Evolutionary conservation across 139 green algal genomes (phyloP).

Genomic region (Chlorella sp.): DNA sequence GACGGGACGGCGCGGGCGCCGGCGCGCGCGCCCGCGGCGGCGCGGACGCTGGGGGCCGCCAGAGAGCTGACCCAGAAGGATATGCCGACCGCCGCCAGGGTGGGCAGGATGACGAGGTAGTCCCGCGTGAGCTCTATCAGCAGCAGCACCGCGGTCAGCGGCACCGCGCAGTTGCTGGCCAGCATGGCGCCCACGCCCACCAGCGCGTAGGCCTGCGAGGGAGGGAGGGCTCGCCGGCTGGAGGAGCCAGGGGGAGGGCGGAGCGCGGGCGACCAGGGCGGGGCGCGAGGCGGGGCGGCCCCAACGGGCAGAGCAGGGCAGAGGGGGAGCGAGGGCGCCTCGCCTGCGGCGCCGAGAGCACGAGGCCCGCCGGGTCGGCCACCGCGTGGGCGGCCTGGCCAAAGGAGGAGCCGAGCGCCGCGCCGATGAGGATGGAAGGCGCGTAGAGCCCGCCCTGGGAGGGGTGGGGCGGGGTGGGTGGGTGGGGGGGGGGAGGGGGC

Average conservation of each 20-base stretch:
- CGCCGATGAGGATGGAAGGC: constrained; percentile 92
- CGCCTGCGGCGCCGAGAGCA: constrained; percentile 42
- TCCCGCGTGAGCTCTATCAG: constrained; percentile 48
- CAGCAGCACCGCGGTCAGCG: constrained; percentile 34
- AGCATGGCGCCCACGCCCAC: constrained; percentile 76
- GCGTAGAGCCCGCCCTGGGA: constrained; percentile 94
- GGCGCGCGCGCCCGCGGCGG: constrained; percentile 9
- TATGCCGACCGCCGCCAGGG: constrained; percentile 74
- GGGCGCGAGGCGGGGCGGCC: not conserved
- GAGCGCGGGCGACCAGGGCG: not conserved
- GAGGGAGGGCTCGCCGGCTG: not conserved
- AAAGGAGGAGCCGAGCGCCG: constrained; percentile 53
- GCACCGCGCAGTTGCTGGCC: constrained; percentile 43
- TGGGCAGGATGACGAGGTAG: constrained; percentile 79
- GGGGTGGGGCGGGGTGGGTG: not conserved
- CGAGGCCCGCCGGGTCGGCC: constrained; percentile 33
- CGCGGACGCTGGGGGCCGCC: constrained; percentile 1
- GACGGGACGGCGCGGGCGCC: not conserved
- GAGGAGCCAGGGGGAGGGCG: not conserved
- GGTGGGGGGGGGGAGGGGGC: not conserved
- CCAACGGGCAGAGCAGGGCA: not conserved
- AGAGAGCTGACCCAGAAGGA: constrained; percentile 47
- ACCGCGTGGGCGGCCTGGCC: constrained; percentile 27
- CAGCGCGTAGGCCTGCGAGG: not conserved
- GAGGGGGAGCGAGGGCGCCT: not conserved